These are phyloP conservation scores for Obba rivulosa DNA, from an alignment of 768 basidiomycete species.

Conservation along the genomic window DNA sequence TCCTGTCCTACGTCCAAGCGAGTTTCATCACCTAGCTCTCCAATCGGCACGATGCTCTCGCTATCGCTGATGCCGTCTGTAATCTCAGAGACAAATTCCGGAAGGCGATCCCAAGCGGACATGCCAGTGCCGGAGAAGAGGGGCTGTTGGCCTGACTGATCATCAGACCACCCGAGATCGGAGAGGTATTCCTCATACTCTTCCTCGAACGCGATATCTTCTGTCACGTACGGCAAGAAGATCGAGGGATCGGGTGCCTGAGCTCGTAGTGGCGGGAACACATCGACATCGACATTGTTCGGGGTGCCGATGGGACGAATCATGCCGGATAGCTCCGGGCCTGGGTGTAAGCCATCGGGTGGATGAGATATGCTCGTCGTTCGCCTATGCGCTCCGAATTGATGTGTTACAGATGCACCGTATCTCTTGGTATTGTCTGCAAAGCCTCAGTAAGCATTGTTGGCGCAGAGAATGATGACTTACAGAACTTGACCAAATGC, in stretches of 20 bases:
- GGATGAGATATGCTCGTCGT: conserved; percentile 82
- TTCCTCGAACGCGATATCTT: conserved; percentile 92
- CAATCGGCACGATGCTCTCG: conserved; percentile 88
- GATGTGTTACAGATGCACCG: conserved; percentile 48
- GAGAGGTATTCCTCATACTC: conserved; percentile 95
- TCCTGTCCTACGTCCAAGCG: conserved; percentile 59
- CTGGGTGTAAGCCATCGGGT: conserved; percentile 69
- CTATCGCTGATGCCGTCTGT: conserved; percentile 90
- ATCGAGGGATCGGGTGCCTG: conserved; percentile 79
- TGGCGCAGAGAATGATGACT: conserved; percentile 21
- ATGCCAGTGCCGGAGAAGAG: conserved; percentile 26
- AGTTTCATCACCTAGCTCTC: conserved; percentile 79
- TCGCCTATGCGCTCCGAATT: conserved; percentile 63
- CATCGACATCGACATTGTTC: conserved; percentile 78
- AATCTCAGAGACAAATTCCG: conserved; percentile 72
- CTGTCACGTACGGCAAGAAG: conserved; percentile 87
- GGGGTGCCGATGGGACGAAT: conserved; percentile 73
- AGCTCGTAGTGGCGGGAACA: conserved; percentile 91
- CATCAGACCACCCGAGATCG: conserved; percentile 75
- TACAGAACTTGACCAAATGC: conserved; percentile 92
- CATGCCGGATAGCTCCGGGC: conserved; percentile 68
- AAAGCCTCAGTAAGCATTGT: background rate
- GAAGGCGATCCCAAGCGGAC: conserved; percentile 82
- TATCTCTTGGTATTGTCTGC: conserved; percentile 91
- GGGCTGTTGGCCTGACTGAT: conserved; percentile 37